Conservation (phyloP, 2,329 filamentous ascomycete genomes). For the Alternaria arborescens region DNA sequence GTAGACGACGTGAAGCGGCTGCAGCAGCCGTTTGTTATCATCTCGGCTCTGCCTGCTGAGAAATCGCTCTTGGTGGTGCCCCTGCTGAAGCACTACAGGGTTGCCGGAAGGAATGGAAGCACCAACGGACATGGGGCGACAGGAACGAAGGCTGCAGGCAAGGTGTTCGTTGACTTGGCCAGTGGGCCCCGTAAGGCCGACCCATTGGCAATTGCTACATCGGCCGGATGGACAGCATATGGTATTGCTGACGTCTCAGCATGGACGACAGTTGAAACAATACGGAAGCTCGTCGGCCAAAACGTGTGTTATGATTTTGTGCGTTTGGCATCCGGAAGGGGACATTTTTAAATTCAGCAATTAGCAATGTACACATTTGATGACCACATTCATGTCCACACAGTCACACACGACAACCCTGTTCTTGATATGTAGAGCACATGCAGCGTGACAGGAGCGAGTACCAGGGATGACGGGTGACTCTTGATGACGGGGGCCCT, state of each 20-base stretch:
- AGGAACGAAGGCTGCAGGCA: constrained; percentile 53
- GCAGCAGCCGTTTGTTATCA: constrained; percentile 81
- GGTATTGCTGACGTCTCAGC: constrained; percentile 81
- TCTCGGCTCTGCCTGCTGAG: constrained; percentile 79
- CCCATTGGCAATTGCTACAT: constrained; percentile 73
- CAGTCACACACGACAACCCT: not conserved
- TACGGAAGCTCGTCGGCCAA: constrained; percentile 80
- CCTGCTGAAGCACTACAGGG: constrained; percentile 74
- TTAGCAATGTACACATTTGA: constrained; percentile 3
- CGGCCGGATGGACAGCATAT: constrained; percentile 81
- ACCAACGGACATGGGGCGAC: constrained; percentile 30
- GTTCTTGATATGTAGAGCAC: not conserved
- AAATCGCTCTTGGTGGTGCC: constrained; percentile 82
- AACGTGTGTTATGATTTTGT: constrained; percentile 91
- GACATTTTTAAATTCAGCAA: constrained; percentile 55
- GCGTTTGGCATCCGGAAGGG: constrained; percentile 71
- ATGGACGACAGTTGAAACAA: constrained; percentile 83
- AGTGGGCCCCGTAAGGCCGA: constrained; percentile 72
- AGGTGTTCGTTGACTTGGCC: constrained; percentile 83
- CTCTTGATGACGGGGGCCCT: constrained; percentile 22
- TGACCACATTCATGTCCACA: not conserved
- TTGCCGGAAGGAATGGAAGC: constrained; percentile 53
- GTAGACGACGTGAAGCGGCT: constrained; percentile 83
- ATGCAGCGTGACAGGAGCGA: constrained; percentile 11
- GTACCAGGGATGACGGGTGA: constrained; percentile 25